Conservation (phyloP, 257 asterid genomes). For the Galeopsis tetrahit region DNA sequence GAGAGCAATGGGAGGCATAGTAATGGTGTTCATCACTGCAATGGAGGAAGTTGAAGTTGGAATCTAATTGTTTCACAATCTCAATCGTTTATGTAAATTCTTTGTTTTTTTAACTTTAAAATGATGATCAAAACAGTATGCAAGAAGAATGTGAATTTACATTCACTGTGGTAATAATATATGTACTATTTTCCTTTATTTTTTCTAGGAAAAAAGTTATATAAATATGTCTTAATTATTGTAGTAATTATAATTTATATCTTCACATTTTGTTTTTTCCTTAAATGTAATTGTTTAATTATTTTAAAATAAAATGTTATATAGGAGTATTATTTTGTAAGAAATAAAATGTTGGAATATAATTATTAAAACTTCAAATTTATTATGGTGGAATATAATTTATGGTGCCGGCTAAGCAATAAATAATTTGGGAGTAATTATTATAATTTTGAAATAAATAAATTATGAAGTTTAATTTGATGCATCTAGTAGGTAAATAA, state of each 20-base stretch:
- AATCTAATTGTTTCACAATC: too few species aligned
- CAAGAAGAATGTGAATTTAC: conserved; percentile 53
- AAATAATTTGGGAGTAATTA: too few species aligned
- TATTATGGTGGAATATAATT: too few species aligned
- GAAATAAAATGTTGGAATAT: too few species aligned
- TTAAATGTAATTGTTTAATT: too few species aligned
- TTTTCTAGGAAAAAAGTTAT: neutral
- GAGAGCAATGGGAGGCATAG: conserved; percentile 46
- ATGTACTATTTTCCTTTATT: neutral
- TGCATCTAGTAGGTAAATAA: too few species aligned
- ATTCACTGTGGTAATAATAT: conserved; percentile 43
- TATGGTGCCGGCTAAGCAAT: too few species aligned
- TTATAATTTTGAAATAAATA: too few species aligned
- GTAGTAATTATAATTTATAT: neutral
- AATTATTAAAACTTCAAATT: too few species aligned
- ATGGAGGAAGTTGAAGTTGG: conserved; percentile 65
- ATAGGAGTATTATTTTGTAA: too few species aligned
- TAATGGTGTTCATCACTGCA: conserved; percentile 71
- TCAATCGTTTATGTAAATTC: conserved; percentile 47
- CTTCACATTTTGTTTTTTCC: neutral
- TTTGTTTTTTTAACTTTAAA: conserved; percentile 28
- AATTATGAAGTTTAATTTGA: too few species aligned
- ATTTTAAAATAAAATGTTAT: too few species aligned
- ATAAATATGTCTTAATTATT: neutral
- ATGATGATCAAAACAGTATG: conserved; percentile 44